A percentile compares a stretch with the other conserved stretches of the same genome.
phyloP scores from a whole-genome alignment of 371 early-diverging fungal genomes.

The Chytridium lagenaria region DNA sequence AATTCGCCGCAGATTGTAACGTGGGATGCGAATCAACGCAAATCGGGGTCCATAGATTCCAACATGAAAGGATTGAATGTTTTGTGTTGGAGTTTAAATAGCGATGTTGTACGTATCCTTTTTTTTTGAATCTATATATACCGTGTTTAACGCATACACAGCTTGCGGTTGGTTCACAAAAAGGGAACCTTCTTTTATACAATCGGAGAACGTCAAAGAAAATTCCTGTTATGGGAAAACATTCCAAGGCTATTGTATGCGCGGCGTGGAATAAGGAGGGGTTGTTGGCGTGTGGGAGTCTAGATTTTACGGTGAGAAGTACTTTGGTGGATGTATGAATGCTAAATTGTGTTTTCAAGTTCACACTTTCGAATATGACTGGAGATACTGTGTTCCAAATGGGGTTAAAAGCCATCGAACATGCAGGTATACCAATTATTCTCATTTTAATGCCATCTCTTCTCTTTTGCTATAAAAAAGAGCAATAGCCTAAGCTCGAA shows the following conservation, averaged over 20 bases:
- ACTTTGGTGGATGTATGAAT: not conserved
- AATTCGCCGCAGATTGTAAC: constrained; percentile 30
- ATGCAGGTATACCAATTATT: constrained; percentile 48
- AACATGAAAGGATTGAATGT: constrained; percentile 44
- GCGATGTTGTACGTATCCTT: constrained; percentile 37
- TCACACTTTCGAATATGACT: constrained; percentile 46
- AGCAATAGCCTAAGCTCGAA: too few relatives aligned
- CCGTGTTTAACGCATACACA: constrained; percentile 24
- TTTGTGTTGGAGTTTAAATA: constrained; percentile 41
- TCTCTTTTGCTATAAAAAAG: too few relatives aligned
- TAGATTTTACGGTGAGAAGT: constrained; percentile 44
- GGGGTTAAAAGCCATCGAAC: constrained; percentile 43
- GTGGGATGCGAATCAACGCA: constrained; percentile 47
- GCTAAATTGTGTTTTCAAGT: constrained; percentile 27
- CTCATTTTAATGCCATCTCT: too few relatives aligned
- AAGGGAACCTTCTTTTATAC: constrained; percentile 51
- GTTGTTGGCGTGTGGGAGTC: constrained; percentile 49
- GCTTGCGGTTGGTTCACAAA: constrained; percentile 49
- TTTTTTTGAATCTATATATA: not conserved
- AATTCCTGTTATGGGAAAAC: constrained; percentile 51
- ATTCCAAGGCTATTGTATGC: constrained; percentile 47
- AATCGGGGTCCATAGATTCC: constrained; percentile 37
- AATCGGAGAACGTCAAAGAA: constrained; percentile 43
- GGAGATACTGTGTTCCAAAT: constrained; percentile 55
- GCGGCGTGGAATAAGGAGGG: constrained; percentile 45